Conservation (phyloP, 306 rosid species). For the Senna siamea region DNA sequence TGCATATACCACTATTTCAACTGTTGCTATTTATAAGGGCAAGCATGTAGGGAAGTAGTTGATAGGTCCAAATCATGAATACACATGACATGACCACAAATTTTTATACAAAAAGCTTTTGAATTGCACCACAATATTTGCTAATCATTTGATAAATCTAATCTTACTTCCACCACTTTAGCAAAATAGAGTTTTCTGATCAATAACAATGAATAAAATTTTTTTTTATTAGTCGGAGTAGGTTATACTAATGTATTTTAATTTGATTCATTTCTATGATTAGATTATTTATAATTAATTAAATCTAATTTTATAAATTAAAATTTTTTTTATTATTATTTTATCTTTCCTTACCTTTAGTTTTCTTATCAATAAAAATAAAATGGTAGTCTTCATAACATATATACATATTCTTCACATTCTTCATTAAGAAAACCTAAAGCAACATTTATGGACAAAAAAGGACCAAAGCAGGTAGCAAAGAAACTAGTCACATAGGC, state of each 20-base stretch:
- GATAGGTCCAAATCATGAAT: constrained; percentile 36
- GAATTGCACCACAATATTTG: neutral
- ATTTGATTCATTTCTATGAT: too few relatives aligned
- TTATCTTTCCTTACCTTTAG: too few relatives aligned
- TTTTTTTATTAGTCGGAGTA: too few relatives aligned
- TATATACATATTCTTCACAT: neutral
- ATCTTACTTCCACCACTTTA: neutral
- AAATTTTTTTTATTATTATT: too few relatives aligned
- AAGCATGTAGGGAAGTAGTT: constrained; percentile 19
- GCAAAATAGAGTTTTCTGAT: too few relatives aligned
- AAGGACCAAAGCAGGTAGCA: constrained; percentile 14
- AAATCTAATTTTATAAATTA: too few relatives aligned
- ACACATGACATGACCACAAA: neutral
- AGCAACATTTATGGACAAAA: neutral
- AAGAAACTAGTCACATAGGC: neutral
- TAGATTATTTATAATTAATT: too few relatives aligned
- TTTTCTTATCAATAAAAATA: too few relatives aligned
- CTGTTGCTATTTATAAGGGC: neutral
- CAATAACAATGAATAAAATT: too few relatives aligned
- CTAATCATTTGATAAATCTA: constrained; percentile 20
- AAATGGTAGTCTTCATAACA: too few relatives aligned
- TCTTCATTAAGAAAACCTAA: neutral
- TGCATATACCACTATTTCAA: neutral
- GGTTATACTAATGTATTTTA: too few relatives aligned
- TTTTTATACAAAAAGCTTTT: neutral